Conservation (phyloP, 2,329 filamentous ascomycete genomes). For the Epichloe amarillans region DNA sequence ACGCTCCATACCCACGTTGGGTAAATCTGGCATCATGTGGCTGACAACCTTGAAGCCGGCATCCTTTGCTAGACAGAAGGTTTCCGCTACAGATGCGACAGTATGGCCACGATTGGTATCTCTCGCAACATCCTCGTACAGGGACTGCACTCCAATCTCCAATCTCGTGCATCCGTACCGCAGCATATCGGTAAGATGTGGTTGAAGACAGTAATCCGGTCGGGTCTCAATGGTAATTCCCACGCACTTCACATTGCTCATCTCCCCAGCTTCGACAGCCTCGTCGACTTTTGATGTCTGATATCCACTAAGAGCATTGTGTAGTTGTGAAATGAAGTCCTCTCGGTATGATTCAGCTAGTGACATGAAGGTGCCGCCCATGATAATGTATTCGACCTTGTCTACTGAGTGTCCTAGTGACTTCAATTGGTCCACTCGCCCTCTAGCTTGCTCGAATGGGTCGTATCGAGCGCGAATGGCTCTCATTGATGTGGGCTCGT, state of each 20-base stretch:
- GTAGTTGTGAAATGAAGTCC: conserved; percentile 85
- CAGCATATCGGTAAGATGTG: conserved; percentile 91
- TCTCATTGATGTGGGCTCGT: conserved; percentile 96
- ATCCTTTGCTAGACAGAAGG: conserved; percentile 93
- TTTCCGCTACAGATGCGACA: conserved; percentile 87
- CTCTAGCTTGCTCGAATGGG: conserved; percentile 92
- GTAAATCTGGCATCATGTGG: conserved; percentile 99
- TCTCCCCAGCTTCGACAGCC: conserved; percentile 83
- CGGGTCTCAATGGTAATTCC: conserved; percentile 97
- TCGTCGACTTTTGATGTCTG: conserved; percentile 91
- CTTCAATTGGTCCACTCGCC: conserved; percentile 92
- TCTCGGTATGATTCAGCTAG: conserved; percentile 79
- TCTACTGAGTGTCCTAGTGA: conserved; percentile 92
- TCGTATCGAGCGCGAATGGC: conserved; percentile 95
- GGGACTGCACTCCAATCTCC: conserved; percentile 87
- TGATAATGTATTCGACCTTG: conserved; percentile 99
- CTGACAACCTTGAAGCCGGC: conserved; percentile 98
- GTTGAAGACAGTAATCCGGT: conserved; percentile 90
- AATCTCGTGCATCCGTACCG: conserved; percentile 94
- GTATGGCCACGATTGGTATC: conserved; percentile 97
- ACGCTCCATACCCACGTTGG: conserved; percentile 96
- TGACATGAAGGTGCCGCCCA: conserved; percentile 99
- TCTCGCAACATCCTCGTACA: conserved; percentile 96
- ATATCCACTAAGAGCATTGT: conserved; percentile 94
- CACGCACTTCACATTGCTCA: conserved; percentile 95